Conservation (phyloP, 1,284 basidiomycete species). For the Apiotrichum mycotoxinovorans region DNA sequence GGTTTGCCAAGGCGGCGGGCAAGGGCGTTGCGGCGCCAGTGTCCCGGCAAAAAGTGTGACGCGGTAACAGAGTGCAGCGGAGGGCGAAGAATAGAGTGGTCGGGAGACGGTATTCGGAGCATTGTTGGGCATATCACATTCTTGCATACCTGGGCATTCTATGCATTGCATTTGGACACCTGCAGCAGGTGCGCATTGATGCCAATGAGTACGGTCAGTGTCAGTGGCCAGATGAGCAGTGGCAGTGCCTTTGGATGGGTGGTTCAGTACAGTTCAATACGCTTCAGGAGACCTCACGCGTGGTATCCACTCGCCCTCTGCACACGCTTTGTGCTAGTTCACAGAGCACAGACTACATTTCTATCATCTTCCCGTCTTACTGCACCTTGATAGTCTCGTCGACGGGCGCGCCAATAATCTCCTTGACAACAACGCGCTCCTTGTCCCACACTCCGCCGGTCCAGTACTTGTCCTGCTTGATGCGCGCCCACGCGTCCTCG, state of each 20-base stretch:
- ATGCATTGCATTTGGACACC: background rate
- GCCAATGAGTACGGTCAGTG: too few relatives aligned
- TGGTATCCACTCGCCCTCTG: too few relatives aligned
- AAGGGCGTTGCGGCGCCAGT: conserved; percentile 9
- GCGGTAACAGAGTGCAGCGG: background rate
- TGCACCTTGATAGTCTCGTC: conserved; percentile 24
- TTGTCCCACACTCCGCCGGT: conserved; percentile 47
- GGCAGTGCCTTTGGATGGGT: too few relatives aligned
- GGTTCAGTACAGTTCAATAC: too few relatives aligned
- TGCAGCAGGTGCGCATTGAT: too few relatives aligned
- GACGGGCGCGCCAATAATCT: conserved; percentile 30
- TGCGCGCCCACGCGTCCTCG: conserved; percentile 38
- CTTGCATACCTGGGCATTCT: background rate
- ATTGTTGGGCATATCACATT: background rate
- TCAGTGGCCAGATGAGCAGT: too few relatives aligned
- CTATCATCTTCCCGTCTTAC: too few relatives aligned
- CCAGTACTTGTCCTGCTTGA: conserved; percentile 47
- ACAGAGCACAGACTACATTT: too few relatives aligned
- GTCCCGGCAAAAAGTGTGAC: conserved; percentile 4
- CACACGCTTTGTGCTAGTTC: too few relatives aligned
- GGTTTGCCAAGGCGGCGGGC: conserved; percentile 37
- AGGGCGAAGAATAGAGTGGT: background rate
- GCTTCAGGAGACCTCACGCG: too few relatives aligned
- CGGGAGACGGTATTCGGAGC: too few relatives aligned
- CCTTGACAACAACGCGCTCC: conserved; percentile 32